Evolutionary conservation across 2,329 filamentous ascomycete genomes (phyloP).

Genomic region (Phoma sp.): DNA sequence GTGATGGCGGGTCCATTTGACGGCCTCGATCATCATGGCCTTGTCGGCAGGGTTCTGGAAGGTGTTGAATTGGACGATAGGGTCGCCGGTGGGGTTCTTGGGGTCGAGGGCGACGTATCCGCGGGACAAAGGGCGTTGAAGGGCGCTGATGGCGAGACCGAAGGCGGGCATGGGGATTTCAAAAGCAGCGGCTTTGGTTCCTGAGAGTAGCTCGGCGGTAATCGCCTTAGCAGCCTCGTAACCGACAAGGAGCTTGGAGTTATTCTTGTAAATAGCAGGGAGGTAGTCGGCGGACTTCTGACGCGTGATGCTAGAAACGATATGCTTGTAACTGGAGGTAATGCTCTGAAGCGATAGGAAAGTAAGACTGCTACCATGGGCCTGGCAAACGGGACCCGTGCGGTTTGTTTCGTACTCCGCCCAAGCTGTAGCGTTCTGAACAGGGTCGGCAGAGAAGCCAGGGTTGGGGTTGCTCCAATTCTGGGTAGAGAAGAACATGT

Average conservation of each 20-base stretch:
- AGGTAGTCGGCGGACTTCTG: slow-evolving; percentile 15
- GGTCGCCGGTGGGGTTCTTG: slow-evolving; percentile 33
- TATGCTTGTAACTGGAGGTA: slow-evolving; percentile 1
- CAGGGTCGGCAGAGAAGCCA: slow-evolving; percentile 35
- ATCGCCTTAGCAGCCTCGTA: slow-evolving; percentile 27
- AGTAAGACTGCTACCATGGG: slow-evolving; percentile 13
- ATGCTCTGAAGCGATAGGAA: slow-evolving; percentile 13
- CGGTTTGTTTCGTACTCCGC: slow-evolving; percentile 38
- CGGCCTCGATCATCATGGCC: slow-evolving; percentile 32
- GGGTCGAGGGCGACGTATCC: slow-evolving; percentile 44
- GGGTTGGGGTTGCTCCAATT: slow-evolving; percentile 23
- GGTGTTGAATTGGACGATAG: slow-evolving; percentile 40
- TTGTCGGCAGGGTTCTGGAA: slow-evolving; percentile 46
- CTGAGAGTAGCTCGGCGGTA: slow-evolving; percentile 24
- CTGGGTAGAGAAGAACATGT: slow-evolving; percentile 24
- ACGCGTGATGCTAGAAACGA: slow-evolving; percentile 5
- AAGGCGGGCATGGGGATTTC: slow-evolving; percentile 24
- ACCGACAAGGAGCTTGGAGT: slow-evolving; percentile 25
- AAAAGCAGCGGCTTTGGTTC: slow-evolving; percentile 34
- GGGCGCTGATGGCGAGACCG: slow-evolving; percentile 17
- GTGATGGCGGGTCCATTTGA: slow-evolving; percentile 41
- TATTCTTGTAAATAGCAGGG: slow-evolving; percentile 28
- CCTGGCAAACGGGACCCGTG: slow-evolving; percentile 38
- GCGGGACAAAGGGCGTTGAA: slow-evolving; percentile 25
- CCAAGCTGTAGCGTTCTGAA: slow-evolving; percentile 41